Percentiles rank a stretch among this genome's conserved stretches.
These are phyloP conservation scores for Lycium barbarum DNA, from an alignment of 257 asterid species.

Conservation along the genomic window DNA sequence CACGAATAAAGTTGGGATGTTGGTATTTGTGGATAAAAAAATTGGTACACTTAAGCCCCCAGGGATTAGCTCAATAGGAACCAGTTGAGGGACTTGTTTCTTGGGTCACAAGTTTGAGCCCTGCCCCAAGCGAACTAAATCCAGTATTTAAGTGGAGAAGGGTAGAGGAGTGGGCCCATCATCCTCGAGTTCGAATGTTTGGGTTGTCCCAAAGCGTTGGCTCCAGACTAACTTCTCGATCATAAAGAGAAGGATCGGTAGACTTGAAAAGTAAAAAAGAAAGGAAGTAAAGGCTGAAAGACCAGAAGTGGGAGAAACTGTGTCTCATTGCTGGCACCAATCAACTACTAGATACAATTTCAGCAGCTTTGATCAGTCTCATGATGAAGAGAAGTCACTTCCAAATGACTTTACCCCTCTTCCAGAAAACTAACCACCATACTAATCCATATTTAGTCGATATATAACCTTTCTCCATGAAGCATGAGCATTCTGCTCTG, in stretches of 20 bases:
- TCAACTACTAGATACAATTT: slow-evolving; percentile 4
- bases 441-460: slow-evolving; percentile 1
- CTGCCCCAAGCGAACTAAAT: not conserved
- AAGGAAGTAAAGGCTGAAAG: slow-evolving; percentile 6
- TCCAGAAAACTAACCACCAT: not conserved
- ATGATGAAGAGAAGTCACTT: slow-evolving; percentile 1
- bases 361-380: not conserved
- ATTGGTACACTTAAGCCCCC: not conserved
- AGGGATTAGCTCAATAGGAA: not conserved
- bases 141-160: not conserved
- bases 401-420: not conserved
- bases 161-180: not conserved
- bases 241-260: not conserved
- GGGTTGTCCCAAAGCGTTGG: not conserved
- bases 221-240: not conserved
- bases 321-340: slow-evolving; percentile 10
- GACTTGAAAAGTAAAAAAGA: not conserved
- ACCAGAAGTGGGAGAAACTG: slow-evolving; percentile 2
- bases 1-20: not conserved
- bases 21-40: not conserved
- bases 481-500: not conserved
- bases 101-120: not conserved
- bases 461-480: not conserved
- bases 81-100: not conserved
- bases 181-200: not conserved